Evolutionary conservation across 495 filamentous ascomycete genomes (phyloP), one percentile per base, ranked within the genome.

Genomic region (Aspergillus haitiensis): DNA sequence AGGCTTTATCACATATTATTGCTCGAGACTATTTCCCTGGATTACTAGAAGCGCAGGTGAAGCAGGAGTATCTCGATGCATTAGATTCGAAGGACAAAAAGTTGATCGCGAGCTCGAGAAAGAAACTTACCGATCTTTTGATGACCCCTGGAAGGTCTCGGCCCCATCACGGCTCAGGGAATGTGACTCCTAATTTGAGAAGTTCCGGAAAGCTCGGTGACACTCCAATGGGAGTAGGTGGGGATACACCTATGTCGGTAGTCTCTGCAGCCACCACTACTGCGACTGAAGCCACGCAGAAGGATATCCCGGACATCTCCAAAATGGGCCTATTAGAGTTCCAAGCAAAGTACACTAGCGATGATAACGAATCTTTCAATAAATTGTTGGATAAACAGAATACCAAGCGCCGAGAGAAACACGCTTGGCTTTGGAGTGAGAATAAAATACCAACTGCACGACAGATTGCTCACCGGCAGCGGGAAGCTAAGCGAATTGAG

Each of bases 341-440:
- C 66, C 94, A 98, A 64, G 81, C 89, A 6, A 91, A 90, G 66
- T 98, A 96, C 72, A 98, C 93, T 5, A 94, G 89, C 63, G 94
- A 98, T 73, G 94, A 98, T 71, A 97, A 98, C 67, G 93, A 96
- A 66, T 91, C 87, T 51, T 97, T 98, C 78, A 93, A 96, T 73
- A 88, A 88, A 66, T 79, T 98, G 1, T 76, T 98, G 11, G 94
- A 98, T 74, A 91, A 88, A 69, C 91, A 97, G 64, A 98, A 97
- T 67, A 80, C 84, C 31, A 93, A 92, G 70, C 82, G 81, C 40
- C 84, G 87, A 11, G 87, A 90, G 67, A 93, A 90, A 61, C 86
- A 96, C 67, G 86, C 85, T 0, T 98, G 93, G 88, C 78, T 97
- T 50, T 96, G 91, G 87, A 82, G 80, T 35, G 86, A 84, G 31